Percentiles rank a stretch among this genome's conserved stretches.
These are phyloP conservation scores for Gelatoporia subvermispora DNA, from an alignment of 768 basidiomycete species.

Conservation along the genomic window DNA sequence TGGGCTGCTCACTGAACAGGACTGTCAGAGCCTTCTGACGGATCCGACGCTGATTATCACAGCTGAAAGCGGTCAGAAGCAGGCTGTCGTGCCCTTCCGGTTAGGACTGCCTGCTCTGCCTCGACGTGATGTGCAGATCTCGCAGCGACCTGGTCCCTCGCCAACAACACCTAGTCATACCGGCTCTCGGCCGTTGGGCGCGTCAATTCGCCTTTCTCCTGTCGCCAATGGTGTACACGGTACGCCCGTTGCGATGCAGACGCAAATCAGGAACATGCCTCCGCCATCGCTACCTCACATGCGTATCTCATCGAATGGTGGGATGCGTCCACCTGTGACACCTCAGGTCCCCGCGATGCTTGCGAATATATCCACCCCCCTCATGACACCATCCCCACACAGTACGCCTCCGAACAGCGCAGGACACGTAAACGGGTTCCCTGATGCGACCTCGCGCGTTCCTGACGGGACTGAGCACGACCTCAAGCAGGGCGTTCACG, in stretches of 20 bases:
- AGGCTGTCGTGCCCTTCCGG: conserved; percentile 45
- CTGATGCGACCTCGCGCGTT: conserved; percentile 7
- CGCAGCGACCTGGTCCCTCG: conserved; percentile 3
- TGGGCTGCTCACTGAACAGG: conserved; percentile 51
- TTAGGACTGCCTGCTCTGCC: conserved; percentile 24
- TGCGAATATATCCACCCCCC: conserved; percentile 18
- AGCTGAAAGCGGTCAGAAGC: conserved; percentile 45
- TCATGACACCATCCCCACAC: conserved; percentile 12
- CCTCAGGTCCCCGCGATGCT: conserved; percentile 29
- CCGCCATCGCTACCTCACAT: conserved; percentile 51
- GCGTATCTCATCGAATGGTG: conserved; percentile 57
- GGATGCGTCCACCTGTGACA: conserved; percentile 43
- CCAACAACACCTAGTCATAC: conserved; percentile 5
- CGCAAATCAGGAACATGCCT: conserved; percentile 58
- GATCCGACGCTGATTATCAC: conserved; percentile 45
- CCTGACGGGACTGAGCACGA: conserved; percentile 14
- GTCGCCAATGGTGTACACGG: conserved; percentile 30
- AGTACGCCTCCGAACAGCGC: conserved; percentile 9
- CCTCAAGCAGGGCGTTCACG: conserved; percentile 8
- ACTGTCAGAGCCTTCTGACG: conserved; percentile 31
- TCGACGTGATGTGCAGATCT: conserved; percentile 22
- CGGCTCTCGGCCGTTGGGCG: conserved; percentile 10
- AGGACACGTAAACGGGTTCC: conserved; percentile 5
- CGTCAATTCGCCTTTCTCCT: background rate
- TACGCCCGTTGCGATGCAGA: conserved; percentile 53